Evolutionary conservation across 805 yeast species (phyloP).

Genomic region (Wickerhamiella australiensis): DNA sequence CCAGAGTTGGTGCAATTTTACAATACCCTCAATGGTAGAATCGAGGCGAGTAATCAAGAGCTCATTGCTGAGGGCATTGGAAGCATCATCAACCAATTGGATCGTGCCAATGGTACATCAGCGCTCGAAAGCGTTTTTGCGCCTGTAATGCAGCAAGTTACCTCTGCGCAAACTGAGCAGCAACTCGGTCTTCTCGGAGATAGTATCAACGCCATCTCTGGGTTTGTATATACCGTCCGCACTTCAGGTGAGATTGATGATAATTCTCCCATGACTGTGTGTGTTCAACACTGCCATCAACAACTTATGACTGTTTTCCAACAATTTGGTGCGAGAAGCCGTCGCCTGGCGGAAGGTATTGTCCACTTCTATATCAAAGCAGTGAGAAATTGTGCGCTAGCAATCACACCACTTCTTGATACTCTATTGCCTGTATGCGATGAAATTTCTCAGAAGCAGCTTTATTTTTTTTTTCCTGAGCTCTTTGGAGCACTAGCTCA

Average conservation of each 20-base stretch:
- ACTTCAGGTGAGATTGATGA: conserved; percentile 41
- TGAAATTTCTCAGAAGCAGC: conserved; percentile 2
- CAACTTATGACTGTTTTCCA: conserved; percentile 11
- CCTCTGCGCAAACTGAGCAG: conserved; percentile 24
- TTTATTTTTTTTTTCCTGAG: conserved; percentile 15
- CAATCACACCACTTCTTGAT: conserved; percentile 12
- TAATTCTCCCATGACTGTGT: conserved; percentile 26
- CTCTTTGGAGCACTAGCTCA: conserved; percentile 18
- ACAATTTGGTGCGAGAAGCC: conserved; percentile 10
- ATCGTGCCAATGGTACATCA: conserved; percentile 31
- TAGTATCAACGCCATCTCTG: conserved; percentile 42
- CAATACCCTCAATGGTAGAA: conserved; percentile 36
- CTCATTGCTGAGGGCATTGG: conserved; percentile 87
- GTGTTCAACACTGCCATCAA: conserved; percentile 13
- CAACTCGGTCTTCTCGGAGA: conserved; percentile 13
- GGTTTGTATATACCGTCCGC: conserved; percentile 56
- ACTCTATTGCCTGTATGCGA: conserved; percentile 6
- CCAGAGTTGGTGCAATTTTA: conserved; percentile 70
- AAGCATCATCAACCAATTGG: conserved; percentile 43
- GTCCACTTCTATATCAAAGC: conserved; percentile 16
- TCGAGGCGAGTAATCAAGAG: conserved; percentile 58
- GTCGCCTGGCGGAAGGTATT: conserved; percentile 13
- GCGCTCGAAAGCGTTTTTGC: conserved; percentile 65
- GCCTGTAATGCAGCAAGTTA: conserved; percentile 40
- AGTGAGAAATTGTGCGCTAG: conserved; percentile 16